phyloP scores from a whole-genome alignment of 2,329 filamentous ascomycete genomes.

The Fusarium ambrosium region DNA sequence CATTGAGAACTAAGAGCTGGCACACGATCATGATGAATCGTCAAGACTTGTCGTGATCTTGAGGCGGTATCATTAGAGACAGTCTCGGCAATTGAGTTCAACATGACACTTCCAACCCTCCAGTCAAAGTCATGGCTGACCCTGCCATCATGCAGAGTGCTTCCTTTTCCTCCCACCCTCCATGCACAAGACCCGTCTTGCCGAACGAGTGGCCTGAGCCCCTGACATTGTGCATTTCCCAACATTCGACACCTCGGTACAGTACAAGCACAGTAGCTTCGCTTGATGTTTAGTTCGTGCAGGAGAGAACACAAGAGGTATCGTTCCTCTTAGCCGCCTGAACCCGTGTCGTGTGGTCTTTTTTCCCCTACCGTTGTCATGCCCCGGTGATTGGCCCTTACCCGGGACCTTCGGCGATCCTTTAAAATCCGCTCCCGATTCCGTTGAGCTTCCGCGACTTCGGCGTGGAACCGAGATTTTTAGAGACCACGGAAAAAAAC shows the following conservation, averaged over 20 bases:
- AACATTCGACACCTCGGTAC: constrained; percentile 26
- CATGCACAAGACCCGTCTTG: constrained; percentile 15
- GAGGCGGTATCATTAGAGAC: not conserved
- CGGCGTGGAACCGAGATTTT: constrained; percentile 13
- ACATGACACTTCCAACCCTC: constrained; percentile 16
- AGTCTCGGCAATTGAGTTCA: constrained; percentile 1
- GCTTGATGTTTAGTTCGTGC: constrained; percentile 30
- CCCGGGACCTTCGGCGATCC: constrained; percentile 21
- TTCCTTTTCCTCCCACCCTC: not conserved
- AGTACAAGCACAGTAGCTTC: constrained; percentile 8
- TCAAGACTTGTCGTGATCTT: not conserved
- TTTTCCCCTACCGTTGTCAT: constrained; percentile 3
- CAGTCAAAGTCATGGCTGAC: constrained; percentile 21
- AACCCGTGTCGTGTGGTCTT: constrained; percentile 1
- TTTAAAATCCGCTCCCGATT: constrained; percentile 23
- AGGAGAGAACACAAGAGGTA: constrained; percentile 22
- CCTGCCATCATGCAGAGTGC: constrained; percentile 8
- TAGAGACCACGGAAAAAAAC: not conserved
- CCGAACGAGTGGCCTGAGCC: constrained; percentile 46
- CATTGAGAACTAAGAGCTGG: not conserved
- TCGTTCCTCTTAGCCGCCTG: constrained; percentile 20
- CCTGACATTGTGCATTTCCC: constrained; percentile 32
- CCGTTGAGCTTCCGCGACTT: constrained; percentile 19
- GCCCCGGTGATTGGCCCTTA: constrained; percentile 31
- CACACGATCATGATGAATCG: not conserved